These are phyloP conservation scores for Petunia hybrid DNA, from an alignment of 305 asterid genomes.

Conservation along the genomic window DNA sequence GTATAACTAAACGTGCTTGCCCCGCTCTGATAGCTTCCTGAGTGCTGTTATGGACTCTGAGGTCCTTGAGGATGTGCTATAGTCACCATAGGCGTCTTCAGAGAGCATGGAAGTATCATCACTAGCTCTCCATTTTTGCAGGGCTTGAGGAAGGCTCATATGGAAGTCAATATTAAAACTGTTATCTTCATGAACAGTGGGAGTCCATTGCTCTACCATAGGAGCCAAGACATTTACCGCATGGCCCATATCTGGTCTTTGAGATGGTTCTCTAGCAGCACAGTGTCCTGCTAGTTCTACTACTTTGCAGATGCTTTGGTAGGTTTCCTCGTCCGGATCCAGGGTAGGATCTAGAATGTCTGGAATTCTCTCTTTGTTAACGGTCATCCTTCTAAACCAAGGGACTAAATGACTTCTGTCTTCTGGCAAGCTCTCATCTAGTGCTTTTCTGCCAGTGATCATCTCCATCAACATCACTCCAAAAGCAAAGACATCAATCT, in stretches of 20 bases:
- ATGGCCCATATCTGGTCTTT: slow-evolving; percentile 87
- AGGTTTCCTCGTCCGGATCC: slow-evolving; percentile 56
- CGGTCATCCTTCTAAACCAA: slow-evolving; percentile 65
- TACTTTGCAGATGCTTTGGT: slow-evolving; percentile 59
- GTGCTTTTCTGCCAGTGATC: slow-evolving; percentile 70
- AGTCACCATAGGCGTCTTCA: slow-evolving; percentile 5
- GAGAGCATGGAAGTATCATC: slow-evolving; percentile 43
- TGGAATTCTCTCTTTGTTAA: slow-evolving; percentile 51
- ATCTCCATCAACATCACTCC: slow-evolving; percentile 91
- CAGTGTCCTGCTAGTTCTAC: slow-evolving; percentile 85
- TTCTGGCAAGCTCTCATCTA: slow-evolving; percentile 74
- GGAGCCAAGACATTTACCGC: slow-evolving; percentile 67
- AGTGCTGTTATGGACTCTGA: slow-evolving; percentile 19
- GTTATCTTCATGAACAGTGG: slow-evolving; percentile 47
- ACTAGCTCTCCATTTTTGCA: slow-evolving; percentile 71
- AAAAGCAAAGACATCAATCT: slow-evolving; percentile 84
- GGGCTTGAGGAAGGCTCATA: slow-evolving; percentile 68
- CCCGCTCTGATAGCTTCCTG: not conserved
- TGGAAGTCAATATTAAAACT: slow-evolving; percentile 45
- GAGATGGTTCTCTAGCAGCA: slow-evolving; percentile 71
- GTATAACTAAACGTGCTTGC: not conserved
- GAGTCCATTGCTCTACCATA: slow-evolving; percentile 78
- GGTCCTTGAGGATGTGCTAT: not conserved
- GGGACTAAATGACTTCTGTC: slow-evolving; percentile 66
- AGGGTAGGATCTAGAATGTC: slow-evolving; percentile 57